Base-by-base conservation (phyloP, 208 protist genomes). In the Angomonas ambiguus region DNA sequence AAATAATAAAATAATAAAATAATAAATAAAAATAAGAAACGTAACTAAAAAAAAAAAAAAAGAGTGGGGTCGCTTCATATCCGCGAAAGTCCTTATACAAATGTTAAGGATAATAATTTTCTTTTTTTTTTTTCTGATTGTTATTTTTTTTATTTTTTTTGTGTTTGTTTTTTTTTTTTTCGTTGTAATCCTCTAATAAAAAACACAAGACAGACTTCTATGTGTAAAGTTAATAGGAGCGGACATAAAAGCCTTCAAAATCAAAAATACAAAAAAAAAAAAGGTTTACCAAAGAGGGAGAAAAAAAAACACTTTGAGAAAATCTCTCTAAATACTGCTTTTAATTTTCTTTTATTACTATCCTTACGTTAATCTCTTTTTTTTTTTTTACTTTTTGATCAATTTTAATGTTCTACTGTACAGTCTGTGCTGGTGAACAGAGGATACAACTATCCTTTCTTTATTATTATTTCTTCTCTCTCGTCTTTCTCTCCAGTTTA, bases 11-110 rank as follows among this genome's bases (percentile, higher is more conserved):
- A 34, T 34, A 24, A 42, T 49, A 28, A 62, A 42, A 22, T 13
- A 62, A 28, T 62, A 35, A 18, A 51, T 4, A 45, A 25, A 66
- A 22, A 33, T 3, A 57, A 66, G n/a, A 41, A 34, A 32, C 45
- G 5, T 18, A 61, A 45, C 35, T 34, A 35, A 61, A 49, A 60
- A 51, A 69, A 33, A 51, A 32, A 64, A 61, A 49, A 28, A 35
- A 22, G 51, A 28, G n/a, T 11, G 32, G 27, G 68, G 49, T 67
- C 58, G 69, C 74, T 76, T 71, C 65, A 75, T 71, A 79, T 72
- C 65, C 74, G 69, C 61, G 74, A 74, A 49, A 73, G n/a, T n/a
- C n/a, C n/a, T n/a, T n/a, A n/a, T n/a, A n/a, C n/a, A n/a, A n/a
- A n/a, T n/a, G n/a, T n/a, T n/a, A n/a, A n/a, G n/a, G n/a, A n/a